These are phyloP conservation scores for Penicillium polonicum DNA, from an alignment of 2,329 filamentous ascomycete genomes.

Conservation along the genomic window DNA sequence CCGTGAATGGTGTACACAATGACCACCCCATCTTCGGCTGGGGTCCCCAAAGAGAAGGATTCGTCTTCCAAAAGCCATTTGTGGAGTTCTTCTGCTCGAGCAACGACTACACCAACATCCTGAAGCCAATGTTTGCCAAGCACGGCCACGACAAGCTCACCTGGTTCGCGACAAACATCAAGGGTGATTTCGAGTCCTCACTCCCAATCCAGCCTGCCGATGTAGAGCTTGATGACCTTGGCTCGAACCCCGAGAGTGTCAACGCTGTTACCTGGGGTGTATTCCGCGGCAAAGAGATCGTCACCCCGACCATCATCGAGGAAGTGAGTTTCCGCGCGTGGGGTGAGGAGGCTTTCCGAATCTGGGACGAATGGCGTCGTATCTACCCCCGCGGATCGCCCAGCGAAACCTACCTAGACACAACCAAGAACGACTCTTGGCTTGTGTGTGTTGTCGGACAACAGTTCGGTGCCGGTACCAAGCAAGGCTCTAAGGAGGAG, in stretches of 20 bases:
- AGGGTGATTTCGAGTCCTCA: conserved; percentile 73
- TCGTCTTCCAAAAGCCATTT: conserved; percentile 97
- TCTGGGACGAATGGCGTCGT: conserved; percentile 90
- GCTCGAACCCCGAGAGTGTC: conserved; percentile 55
- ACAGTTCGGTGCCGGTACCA: conserved; percentile 45
- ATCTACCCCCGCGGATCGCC: conserved; percentile 75
- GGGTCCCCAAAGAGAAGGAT: conserved; percentile 81
- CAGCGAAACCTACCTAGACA: conserved; percentile 69
- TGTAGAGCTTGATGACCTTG: conserved; percentile 33
- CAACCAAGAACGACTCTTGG: conserved; percentile 70
- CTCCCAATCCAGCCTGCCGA: conserved; percentile 29
- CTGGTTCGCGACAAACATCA: conserved; percentile 81
- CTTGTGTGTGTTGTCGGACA: conserved; percentile 69
- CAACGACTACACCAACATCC: conserved; percentile 63
- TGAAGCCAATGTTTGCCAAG: conserved; percentile 62
- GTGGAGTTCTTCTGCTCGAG: conserved; percentile 89
- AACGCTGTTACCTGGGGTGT: conserved; percentile 98
- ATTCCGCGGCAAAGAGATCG: conserved; percentile 92
- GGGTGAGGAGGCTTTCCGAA: conserved; percentile 93
- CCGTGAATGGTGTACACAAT: conserved; percentile 80
- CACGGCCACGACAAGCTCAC: conserved; percentile 67
- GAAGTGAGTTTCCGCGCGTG: conserved; percentile 91
- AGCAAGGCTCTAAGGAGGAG: conserved; percentile 38
- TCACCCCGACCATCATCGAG: conserved; percentile 95
- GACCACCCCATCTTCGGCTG: conserved; percentile 81